Evolutionary conservation across 1,284 basidiomycete genomes (phyloP).

Genomic region (Abortiporus biennis): DNA sequence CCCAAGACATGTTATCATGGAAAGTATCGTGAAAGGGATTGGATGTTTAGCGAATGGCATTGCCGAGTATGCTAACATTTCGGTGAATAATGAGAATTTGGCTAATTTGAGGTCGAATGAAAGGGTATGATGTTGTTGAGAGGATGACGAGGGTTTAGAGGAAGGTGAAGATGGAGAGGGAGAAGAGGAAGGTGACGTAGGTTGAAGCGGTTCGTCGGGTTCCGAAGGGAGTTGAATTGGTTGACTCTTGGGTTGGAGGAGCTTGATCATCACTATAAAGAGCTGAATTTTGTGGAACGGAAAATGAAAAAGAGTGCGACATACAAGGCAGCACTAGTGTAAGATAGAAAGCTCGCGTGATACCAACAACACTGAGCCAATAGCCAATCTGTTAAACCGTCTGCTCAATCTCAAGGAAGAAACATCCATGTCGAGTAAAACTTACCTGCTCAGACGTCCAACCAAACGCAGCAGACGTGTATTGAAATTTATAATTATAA

Average conservation of each 20-base stretch:
- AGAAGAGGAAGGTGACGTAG: slow-evolving; percentile 10
- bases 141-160: slow-evolving; percentile 1
- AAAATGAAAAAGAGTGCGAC: slow-evolving; percentile 12
- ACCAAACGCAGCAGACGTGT: slow-evolving; percentile 54
- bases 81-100: slow-evolving; percentile 49
- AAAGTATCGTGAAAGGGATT: slow-evolving; percentile 39
- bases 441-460: slow-evolving; percentile 72
- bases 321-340: slow-evolving; percentile 63
- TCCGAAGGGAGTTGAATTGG: slow-evolving; percentile 28
- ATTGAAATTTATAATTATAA: slow-evolving; percentile 63
- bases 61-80: slow-evolving; percentile 45
- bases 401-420: too few relatives aligned
- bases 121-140: slow-evolving; percentile 6
- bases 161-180: slow-evolving; percentile 8
- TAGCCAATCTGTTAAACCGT: slow-evolving; percentile 72
- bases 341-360: slow-evolving; percentile 54
- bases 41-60: slow-evolving; percentile 41
- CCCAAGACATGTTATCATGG: slow-evolving; percentile 45
- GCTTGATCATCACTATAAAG: slow-evolving; percentile 45
- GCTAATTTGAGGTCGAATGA: slow-evolving; percentile 60
- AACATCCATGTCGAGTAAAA: too few relatives aligned
- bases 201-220: slow-evolving; percentile 27
- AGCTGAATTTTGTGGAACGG: too few relatives aligned
- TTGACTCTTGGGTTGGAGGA: slow-evolving; percentile 36
- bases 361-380: slow-evolving; percentile 61